A percentile compares a stretch with the other conserved stretches of the same genome.
These are phyloP conservation scores for Vitis amurensis DNA, from an alignment of 164 flowering plant species.

Conservation along the genomic window DNA sequence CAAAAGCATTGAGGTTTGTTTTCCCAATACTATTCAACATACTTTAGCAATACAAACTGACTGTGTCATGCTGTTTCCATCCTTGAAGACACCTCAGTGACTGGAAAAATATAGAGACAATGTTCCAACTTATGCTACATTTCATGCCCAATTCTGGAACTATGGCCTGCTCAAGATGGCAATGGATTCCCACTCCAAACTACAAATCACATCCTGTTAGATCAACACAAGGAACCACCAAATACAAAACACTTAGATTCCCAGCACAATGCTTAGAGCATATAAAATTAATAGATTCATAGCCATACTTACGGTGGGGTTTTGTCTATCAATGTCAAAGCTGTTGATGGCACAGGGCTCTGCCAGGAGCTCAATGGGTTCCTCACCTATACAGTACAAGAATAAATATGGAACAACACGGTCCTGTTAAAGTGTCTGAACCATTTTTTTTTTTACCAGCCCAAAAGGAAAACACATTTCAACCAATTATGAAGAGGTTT, in stretches of 20 bases:
- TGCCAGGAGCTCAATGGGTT: conserved; percentile 66
- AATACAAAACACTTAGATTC: not conserved
- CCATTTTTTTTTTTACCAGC: not conserved
- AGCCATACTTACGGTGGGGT: conserved; percentile 65
- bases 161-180: conserved; percentile 57
- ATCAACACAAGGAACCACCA: conserved; percentile 4
- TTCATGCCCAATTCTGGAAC: not conserved
- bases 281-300: not conserved
- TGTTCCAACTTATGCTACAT: not conserved
- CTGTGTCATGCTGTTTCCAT: not conserved
- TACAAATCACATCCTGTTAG: conserved; percentile 75
- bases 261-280: not conserved
- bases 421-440: not conserved
- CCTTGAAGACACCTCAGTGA: not conserved
- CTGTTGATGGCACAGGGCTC: conserved; percentile 91
- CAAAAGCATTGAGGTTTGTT: no score
- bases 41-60: no score
- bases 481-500: not conserved
- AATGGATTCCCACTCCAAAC: conserved; percentile 92
- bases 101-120: not conserved
- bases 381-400: conserved; percentile 47
- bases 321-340: conserved; percentile 83
- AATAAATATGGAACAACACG: not conserved
- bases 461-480: no score
- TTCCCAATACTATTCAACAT: no score